phyloP scores from a whole-genome alignment of 495 filamentous ascomycete species.

The Penicillium pulvis region DNA sequence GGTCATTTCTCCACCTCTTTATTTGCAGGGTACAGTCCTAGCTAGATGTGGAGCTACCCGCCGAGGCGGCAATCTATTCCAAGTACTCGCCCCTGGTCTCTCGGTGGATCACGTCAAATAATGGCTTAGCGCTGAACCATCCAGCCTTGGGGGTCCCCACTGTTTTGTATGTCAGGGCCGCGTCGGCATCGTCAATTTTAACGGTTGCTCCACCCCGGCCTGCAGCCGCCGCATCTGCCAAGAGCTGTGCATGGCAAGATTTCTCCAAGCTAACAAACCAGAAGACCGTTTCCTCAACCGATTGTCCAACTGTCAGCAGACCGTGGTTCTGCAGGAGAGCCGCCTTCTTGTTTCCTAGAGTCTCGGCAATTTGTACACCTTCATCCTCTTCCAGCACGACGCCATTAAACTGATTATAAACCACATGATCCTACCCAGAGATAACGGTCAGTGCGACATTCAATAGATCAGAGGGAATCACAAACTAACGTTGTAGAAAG shows the following conservation, averaged over 20 bases:
- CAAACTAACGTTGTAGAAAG: constrained; percentile 58
- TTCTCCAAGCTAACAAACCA: constrained; percentile 78
- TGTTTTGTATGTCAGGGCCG: constrained; percentile 64
- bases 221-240: constrained; percentile 73
- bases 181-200: constrained; percentile 69
- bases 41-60: neutral
- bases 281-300: constrained; percentile 64
- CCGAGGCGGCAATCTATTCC: constrained; percentile 30
- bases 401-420: constrained; percentile 70
- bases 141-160: constrained; percentile 64
- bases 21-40: neutral
- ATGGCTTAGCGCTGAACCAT: constrained; percentile 72
- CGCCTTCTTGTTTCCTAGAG: constrained; percentile 68
- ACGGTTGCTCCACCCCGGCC: constrained; percentile 65
- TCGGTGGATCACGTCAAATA: constrained; percentile 71
- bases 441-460: neutral
- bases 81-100: constrained; percentile 64
- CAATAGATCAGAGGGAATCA: neutral
- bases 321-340: constrained; percentile 73
- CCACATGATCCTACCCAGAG: constrained; percentile 54
- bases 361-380: constrained; percentile 65
- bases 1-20: neutral
- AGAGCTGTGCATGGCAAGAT: constrained; percentile 73
- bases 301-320: constrained; percentile 56
- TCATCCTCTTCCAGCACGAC: constrained; percentile 72